Evolutionary conservation across 176 grass and related monocot species (phyloP).

Genomic region (Secale cereale): DNA sequence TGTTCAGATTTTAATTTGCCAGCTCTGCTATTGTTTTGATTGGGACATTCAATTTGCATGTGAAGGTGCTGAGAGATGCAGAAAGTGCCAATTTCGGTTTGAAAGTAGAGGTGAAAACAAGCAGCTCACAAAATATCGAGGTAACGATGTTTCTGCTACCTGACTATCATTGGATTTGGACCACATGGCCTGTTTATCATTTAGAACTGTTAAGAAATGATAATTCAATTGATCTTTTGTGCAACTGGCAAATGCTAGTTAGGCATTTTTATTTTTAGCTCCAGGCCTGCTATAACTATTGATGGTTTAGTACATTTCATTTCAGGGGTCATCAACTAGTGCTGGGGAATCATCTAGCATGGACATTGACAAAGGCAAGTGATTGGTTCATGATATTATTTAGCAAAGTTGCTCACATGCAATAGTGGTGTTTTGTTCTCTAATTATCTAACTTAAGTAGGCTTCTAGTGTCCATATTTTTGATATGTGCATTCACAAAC

Average conservation of each 20-base stretch:
- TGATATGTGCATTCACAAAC: not conserved
- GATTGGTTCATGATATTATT: constrained; percentile 25
- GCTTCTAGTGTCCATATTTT: not conserved
- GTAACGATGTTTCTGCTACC: constrained; percentile 27
- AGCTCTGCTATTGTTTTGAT: constrained; percentile 4
- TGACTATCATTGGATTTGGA: not conserved
- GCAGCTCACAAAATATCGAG: constrained; percentile 62
- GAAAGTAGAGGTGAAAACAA: constrained; percentile 56
- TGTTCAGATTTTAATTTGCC: constrained; percentile 7
- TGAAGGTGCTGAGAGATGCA: constrained; percentile 83
- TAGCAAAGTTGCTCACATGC: constrained; percentile 11
- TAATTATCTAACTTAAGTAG: not conserved
- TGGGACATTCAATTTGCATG: constrained; percentile 28
- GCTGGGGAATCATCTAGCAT: constrained; percentile 68
- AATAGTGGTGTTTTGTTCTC: not conserved
- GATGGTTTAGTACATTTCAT: constrained; percentile 16
- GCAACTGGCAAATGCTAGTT: not conserved
- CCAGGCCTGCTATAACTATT: not conserved
- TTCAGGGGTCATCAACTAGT: constrained; percentile 63
- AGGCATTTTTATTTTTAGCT: not conserved
- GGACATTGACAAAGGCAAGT: constrained; percentile 63
- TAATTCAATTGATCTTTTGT: not conserved
- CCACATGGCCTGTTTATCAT: not conserved
- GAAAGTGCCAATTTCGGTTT: constrained; percentile 92
- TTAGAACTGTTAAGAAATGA: constrained; percentile 16